Evolutionary conservation across 768 basidiomycete species (phyloP), one percentile per base, ranked within the genome.

Genomic region (Glaciozyma martinii): DNA sequence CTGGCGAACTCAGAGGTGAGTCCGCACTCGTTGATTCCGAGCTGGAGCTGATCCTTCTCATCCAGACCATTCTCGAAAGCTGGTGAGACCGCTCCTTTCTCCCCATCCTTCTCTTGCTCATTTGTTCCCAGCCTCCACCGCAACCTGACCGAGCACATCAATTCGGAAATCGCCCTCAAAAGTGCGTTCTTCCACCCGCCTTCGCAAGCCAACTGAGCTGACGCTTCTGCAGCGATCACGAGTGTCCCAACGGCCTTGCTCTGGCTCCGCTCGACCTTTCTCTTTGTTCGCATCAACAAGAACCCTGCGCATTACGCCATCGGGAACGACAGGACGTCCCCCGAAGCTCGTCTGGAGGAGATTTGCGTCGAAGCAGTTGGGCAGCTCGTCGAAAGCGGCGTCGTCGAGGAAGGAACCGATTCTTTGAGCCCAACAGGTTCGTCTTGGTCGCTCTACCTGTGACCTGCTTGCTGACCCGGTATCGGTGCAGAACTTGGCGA

Each of bases 121-220:
- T 21, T 23, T 19, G 9, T 42, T n/a, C 19, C 0, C 53, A 63
- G 81, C 65, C 82, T 93, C 15, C 91, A 95, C 76, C 77, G 78
- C 56, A 88, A 89, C 73, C 82, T 99, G 9, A 78, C 85, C 5
- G 94, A 98, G 75, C 92, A 97, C 75, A 77, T 99, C 69, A 97
- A 97, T 73, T 90, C 90, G 3, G 94, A 99, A 77, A 87, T 97
- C 61, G 86, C 86, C 0, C 80, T 97, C 6, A 37, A 54, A 18
- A 66, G 68, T 70, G 21, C 15, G 65, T 43, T 21, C 0, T 3
- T 10, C 1, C 40, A 12, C 18, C n/a, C 15, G 7, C 42, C 3
- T 27, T 12, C 7, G 3, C n/a, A 1, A 29, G 9, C 32, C 9
- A 5, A 21, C 6, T 32, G 30, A 8, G 19, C 54, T 55, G 33